Conservation (phyloP, 1,284 basidiomycete genomes). For the Pascua guehoae region DNA sequence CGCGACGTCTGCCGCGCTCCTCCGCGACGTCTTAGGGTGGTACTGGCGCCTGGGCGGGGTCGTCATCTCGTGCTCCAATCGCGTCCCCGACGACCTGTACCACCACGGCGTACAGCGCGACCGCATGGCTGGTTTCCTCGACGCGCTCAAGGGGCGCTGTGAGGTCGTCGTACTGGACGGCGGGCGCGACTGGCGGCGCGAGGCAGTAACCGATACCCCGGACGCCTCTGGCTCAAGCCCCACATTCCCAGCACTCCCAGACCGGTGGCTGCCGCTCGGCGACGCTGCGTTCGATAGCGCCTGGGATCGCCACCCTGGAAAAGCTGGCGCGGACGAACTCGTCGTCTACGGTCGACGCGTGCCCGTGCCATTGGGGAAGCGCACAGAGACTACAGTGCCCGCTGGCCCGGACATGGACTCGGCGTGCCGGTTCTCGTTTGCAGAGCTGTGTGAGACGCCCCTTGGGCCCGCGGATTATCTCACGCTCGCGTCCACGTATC, state of each 20-base stretch:
- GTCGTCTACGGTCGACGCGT: slow-evolving; percentile 57
- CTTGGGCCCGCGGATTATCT: slow-evolving; percentile 69
- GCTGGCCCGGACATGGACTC: slow-evolving; percentile 24
- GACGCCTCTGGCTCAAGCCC: not conserved
- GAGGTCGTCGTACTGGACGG: slow-evolving; percentile 59
- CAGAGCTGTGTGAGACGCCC: slow-evolving; percentile 62
- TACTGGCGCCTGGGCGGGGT: slow-evolving; percentile 73
- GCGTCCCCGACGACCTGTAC: slow-evolving; percentile 66
- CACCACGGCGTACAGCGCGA: slow-evolving; percentile 65
- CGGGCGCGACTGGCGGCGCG: slow-evolving; percentile 51
- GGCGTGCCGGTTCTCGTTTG: slow-evolving; percentile 59
- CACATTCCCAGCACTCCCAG: not conserved
- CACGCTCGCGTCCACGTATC: slow-evolving; percentile 59
- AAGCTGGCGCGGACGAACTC: slow-evolving; percentile 27
- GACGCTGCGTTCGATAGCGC: slow-evolving; percentile 38
- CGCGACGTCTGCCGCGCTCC: slow-evolving; percentile 62
- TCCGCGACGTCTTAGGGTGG: slow-evolving; percentile 68
- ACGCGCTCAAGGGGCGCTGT: slow-evolving; percentile 61
- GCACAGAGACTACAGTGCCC: too few relatives aligned
- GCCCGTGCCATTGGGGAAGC: slow-evolving; percentile 53
- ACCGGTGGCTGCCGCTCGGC: slow-evolving; percentile 28
- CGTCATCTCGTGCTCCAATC: slow-evolving; percentile 59
- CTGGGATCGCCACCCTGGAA: slow-evolving; percentile 30
- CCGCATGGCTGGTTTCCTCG: slow-evolving; percentile 62
- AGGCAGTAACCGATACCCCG: not conserved